Evolutionary conservation across 768 basidiomycete genomes (phyloP).

Genomic region (Auricularia sp.): DNA sequence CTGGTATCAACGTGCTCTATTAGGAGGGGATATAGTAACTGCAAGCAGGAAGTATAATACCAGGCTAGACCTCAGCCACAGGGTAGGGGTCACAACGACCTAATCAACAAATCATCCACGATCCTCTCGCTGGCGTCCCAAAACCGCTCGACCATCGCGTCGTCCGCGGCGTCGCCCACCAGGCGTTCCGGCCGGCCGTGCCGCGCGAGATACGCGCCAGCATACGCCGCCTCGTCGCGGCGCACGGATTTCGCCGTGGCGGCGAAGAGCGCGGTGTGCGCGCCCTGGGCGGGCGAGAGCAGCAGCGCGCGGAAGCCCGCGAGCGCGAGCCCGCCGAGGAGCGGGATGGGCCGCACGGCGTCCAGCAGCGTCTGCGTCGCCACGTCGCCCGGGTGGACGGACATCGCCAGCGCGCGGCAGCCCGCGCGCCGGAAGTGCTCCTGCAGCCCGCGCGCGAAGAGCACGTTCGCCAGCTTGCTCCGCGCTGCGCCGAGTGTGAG

Average conservation of each 20-base stretch:
- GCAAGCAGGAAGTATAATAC: too few relatives aligned
- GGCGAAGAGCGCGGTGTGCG: constrained; percentile 15
- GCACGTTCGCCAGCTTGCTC: not conserved
- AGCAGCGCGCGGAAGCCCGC: not conserved
- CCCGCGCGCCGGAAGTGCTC: not conserved
- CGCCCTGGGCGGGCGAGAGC: constrained; percentile 11
- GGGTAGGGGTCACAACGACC: too few relatives aligned
- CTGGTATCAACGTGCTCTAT: too few relatives aligned
- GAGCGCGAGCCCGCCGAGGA: not conserved
- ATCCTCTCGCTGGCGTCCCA: constrained; percentile 10
- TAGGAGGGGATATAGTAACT: too few relatives aligned
- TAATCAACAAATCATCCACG: not conserved
- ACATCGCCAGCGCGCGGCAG: not conserved
- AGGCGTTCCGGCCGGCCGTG: constrained; percentile 8
- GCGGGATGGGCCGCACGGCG: constrained; percentile 13
- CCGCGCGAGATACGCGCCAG: constrained; percentile 14
- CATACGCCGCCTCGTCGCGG: constrained; percentile 12
- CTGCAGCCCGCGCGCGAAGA: not conserved
- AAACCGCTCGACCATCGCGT: constrained; percentile 27
- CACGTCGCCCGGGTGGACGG: not conserved
- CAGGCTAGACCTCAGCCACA: too few relatives aligned
- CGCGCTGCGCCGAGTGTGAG: not conserved
- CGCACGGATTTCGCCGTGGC: constrained; percentile 13
- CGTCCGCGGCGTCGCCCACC: constrained; percentile 16
- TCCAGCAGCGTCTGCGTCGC: constrained; percentile 17